Base-by-base conservation (phyloP, 2,329 filamentous ascomycete species). In the Neonectria coccinea region DNA sequence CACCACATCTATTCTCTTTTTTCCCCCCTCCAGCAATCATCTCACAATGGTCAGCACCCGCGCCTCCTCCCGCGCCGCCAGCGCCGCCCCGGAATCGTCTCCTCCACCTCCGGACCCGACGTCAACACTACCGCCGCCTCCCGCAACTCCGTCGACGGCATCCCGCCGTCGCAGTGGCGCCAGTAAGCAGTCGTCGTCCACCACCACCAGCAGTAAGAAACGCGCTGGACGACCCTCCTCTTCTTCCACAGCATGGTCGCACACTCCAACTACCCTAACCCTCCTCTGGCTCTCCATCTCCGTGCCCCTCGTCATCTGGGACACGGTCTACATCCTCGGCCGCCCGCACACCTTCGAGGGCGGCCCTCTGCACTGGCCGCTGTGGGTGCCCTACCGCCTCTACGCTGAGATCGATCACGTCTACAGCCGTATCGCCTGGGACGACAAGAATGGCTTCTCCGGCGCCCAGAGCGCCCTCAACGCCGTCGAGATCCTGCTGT, bases 291-390 rank as follows among this genome's bases (percentile, higher is more conserved):
- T 97, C 27, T 79, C 85, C 63, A 68, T 95, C 66, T 94, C 92
- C 20, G 80, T 96, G 16, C 92, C 92, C 1, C 85, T 97, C 65
- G 92, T 97, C 53, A 75, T 88, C 55, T 97, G 94, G 94, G 94
- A 97, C 80, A 87, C 87, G 31, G 82, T 83, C 62, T 97, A 97
- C 81, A 88, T 97, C 42, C 83, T 97, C 51, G 82, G 92, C 58
- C 92, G 94, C 20, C 94, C 94, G 31, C 87, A 90, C 78, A 92
- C 89, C 62, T 96, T 97, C 92, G 88, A 90, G 0, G 92, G 92
- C 70, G 93, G 93, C 16, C 80, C 79, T 51, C 82, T 91, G 56
- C 92, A 97, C 81, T 83, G 80, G 81, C 91, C 92, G 1, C 73
- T 97, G 45, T 97, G 88, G 86, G 81, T 80, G 31, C 93, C 92